A percentile compares a stretch with the other conserved stretches of the same genome.
phyloP scores from a whole-genome alignment of 805 yeast species.

The Candida manassasensis region DNA sequence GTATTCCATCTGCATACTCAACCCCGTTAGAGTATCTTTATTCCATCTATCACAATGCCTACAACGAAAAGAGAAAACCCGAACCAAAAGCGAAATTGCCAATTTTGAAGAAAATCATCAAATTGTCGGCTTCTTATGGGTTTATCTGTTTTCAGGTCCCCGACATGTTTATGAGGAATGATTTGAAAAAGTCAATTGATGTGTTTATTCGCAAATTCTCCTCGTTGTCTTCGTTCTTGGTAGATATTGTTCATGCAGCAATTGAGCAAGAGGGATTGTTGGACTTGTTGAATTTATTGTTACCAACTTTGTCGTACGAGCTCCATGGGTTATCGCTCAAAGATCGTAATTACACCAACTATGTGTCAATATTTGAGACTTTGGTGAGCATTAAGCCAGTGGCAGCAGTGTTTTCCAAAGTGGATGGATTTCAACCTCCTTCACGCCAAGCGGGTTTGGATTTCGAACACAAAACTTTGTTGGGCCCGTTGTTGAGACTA shows the following conservation, averaged over 20 bases:
- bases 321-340: constrained; percentile 40
- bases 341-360: constrained; percentile 48
- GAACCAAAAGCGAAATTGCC: constrained; percentile 30
- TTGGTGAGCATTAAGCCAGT: constrained; percentile 57
- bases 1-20: constrained; percentile 29
- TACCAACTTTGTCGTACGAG: constrained; percentile 40
- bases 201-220: constrained; percentile 18
- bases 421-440: constrained; percentile 50
- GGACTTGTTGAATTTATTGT: constrained; percentile 54
- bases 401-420: constrained; percentile 54
- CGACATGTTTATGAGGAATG: constrained; percentile 49
- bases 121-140: constrained; percentile 57
- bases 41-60: constrained; percentile 40
- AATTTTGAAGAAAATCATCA: constrained; percentile 45
- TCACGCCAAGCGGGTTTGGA: constrained; percentile 41
- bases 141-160: constrained; percentile 65
- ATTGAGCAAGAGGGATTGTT: constrained; percentile 60
- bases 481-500: constrained; percentile 73
- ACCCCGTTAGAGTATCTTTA: constrained; percentile 47
- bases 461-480: constrained; percentile 56
- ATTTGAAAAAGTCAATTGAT: constrained; percentile 24
- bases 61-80: constrained; percentile 39
- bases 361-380: constrained; percentile 52
- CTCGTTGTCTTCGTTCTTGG: constrained; percentile 38
- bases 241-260: constrained; percentile 53